Conservation (phyloP, 2,329 filamentous ascomycete species). For the Exophiala lecanii-corni region DNA sequence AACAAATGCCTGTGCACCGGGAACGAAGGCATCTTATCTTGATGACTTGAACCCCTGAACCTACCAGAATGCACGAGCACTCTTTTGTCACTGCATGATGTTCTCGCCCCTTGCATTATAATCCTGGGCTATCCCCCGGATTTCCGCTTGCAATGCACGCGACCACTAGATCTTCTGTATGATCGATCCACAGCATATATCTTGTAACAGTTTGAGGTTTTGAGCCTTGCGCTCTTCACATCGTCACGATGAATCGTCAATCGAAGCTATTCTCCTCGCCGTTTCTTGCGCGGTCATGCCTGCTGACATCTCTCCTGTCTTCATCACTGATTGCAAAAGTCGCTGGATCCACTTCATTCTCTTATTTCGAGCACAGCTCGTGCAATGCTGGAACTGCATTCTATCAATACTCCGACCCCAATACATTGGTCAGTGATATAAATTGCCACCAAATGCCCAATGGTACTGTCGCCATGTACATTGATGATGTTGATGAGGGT, state of each 20-base stretch:
- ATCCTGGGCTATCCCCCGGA: background rate
- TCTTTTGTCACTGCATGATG: background rate
- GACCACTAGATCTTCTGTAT: background rate
- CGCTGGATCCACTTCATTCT: slow-evolving; percentile 4
- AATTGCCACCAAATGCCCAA: slow-evolving; percentile 16
- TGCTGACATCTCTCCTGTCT: background rate
- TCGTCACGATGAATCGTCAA: background rate
- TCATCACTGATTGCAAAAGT: slow-evolving; percentile 1
- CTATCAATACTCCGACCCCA: slow-evolving; percentile 7
- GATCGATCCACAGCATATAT: background rate
- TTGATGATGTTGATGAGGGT: slow-evolving; percentile 12
- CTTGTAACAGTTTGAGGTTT: background rate
- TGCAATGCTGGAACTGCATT: slow-evolving; percentile 20
- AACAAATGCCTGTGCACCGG: background rate
- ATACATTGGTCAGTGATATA: slow-evolving; percentile 6
- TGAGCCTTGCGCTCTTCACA: background rate
- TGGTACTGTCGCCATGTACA: slow-evolving; percentile 17
- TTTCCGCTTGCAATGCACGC: background rate
- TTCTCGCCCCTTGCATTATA: background rate
- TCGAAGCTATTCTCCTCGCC: slow-evolving; percentile 1
- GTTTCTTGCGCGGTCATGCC: background rate
- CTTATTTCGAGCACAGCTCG: slow-evolving; percentile 19
- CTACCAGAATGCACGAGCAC: background rate
- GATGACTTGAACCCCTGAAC: background rate
- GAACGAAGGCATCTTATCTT: background rate